Evolutionary conservation across 345 rosid species (phyloP).

Genomic region (Arabidopsis suecica): DNA sequence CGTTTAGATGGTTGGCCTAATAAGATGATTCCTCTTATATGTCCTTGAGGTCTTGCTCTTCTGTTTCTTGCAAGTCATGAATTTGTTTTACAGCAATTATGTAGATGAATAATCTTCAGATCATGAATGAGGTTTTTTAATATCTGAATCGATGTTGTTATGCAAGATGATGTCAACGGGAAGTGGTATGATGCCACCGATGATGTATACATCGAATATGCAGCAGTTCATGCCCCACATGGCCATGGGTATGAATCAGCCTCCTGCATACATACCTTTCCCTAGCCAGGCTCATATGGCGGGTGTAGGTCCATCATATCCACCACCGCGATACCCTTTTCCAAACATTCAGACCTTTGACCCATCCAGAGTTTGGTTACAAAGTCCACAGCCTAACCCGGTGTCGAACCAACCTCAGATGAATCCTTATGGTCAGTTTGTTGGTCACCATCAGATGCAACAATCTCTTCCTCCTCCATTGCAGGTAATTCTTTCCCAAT

Average conservation of each 20-base stretch:
- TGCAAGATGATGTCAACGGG: slow-evolving; percentile 76
- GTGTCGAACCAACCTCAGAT: slow-evolving; percentile 22
- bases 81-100: neutral
- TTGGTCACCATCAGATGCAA: slow-evolving; percentile 35
- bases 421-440: slow-evolving; percentile 33
- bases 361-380: slow-evolving; percentile 12
- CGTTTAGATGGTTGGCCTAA: slow-evolving; percentile 7
- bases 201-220: slow-evolving; percentile 59
- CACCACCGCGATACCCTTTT: slow-evolving; percentile 11
- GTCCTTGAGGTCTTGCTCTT: neutral
- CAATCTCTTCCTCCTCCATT: slow-evolving; percentile 20
- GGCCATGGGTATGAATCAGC: slow-evolving; percentile 50
- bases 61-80: neutral
- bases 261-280: slow-evolving; percentile 31
- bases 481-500: slow-evolving; percentile 19
- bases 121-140: neutral
- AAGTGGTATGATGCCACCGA: slow-evolving; percentile 48
- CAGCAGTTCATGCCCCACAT: slow-evolving; percentile 61
- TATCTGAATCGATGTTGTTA: slow-evolving; percentile 8
- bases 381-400: slow-evolving; percentile 8
- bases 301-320: slow-evolving; percentile 9
- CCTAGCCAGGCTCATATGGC: slow-evolving; percentile 17
- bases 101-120: neutral
- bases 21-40: neutral
- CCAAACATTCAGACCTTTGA: slow-evolving; percentile 12